Conservation (phyloP, 2,329 filamentous ascomycete genomes). For the Aschersonia sp. region DNA sequence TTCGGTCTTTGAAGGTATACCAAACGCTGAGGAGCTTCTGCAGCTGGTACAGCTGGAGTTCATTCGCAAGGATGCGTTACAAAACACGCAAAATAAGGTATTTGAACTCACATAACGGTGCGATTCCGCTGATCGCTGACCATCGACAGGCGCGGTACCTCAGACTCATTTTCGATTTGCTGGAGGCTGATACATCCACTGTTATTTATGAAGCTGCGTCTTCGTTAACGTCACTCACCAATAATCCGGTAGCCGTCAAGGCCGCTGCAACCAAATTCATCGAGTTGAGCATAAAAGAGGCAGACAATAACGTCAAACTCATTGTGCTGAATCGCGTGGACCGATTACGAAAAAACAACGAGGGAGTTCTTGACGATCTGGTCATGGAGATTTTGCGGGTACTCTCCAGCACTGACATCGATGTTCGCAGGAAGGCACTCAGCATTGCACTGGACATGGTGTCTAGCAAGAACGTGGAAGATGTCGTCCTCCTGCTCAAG, state of each 20-base stretch:
- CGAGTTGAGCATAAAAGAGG: slow-evolving; percentile 90
- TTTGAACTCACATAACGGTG: slow-evolving; percentile 7
- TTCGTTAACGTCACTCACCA: slow-evolving; percentile 83
- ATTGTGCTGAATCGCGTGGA: slow-evolving; percentile 94
- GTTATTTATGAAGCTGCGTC: slow-evolving; percentile 97
- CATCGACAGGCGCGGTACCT: slow-evolving; percentile 62
- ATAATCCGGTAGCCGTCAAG: slow-evolving; percentile 94
- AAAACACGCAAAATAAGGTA: slow-evolving; percentile 89
- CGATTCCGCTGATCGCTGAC: background rate
- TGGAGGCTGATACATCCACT: slow-evolving; percentile 85
- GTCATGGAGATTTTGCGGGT: slow-evolving; percentile 96
- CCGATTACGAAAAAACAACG: slow-evolving; percentile 72
- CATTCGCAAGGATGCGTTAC: slow-evolving; percentile 91
- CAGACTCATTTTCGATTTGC: slow-evolving; percentile 85
- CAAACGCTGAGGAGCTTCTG: slow-evolving; percentile 84
- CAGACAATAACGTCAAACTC: slow-evolving; percentile 98
- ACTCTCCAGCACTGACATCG: slow-evolving; percentile 86
- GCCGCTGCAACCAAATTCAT: slow-evolving; percentile 93
- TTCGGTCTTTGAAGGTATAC: slow-evolving; percentile 80
- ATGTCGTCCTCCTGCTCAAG: slow-evolving; percentile 89
- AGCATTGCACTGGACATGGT: slow-evolving; percentile 92
- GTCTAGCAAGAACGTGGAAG: slow-evolving; percentile 95
- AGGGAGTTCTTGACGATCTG: slow-evolving; percentile 81
- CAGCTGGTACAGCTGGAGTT: slow-evolving; percentile 94
- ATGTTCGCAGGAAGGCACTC: slow-evolving; percentile 85